These are phyloP conservation scores for Pseudotsuga menziesii DNA, from an alignment of 75 land plant genomes.

Conservation along the genomic window DNA sequence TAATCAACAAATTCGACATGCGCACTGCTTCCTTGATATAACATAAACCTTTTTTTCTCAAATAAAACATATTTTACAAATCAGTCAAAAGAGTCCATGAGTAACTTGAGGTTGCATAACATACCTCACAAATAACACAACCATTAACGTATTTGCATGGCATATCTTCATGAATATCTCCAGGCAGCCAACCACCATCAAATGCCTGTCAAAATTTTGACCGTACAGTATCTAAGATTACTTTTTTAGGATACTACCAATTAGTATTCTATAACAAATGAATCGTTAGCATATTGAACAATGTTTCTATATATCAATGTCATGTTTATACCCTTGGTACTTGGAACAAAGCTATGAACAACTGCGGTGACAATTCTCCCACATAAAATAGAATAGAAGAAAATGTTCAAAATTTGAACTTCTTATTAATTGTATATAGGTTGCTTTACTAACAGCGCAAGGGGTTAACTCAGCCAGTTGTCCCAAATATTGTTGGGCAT, in stretches of 20 bases:
- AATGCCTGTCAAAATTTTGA: conserved; percentile 53
- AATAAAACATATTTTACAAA: neutral
- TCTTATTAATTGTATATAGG: neutral
- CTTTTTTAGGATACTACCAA: neutral
- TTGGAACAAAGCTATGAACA: too few relatives aligned
- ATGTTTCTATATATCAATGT: neutral
- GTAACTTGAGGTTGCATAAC: conserved; percentile 5
- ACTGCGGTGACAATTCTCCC: too few relatives aligned
- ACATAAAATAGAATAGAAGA: too few relatives aligned
- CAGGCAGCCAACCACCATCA: conserved; percentile 83
- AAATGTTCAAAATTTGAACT: neutral
- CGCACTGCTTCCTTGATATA: too few relatives aligned
- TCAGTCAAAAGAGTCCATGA: neutral
- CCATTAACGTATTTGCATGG: conserved; percentile 86
- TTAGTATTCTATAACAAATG: neutral
- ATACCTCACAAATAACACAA: conserved; percentile 81
- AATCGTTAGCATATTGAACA: neutral
- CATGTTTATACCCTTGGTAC: neutral
- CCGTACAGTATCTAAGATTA: too few relatives aligned
- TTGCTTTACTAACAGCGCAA: neutral
- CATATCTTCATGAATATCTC: conserved; percentile 77
- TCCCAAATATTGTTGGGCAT: too few relatives aligned
- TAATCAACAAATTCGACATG: too few relatives aligned
- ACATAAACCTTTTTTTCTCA: neutral
- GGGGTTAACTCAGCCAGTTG: too few relatives aligned